Percentiles rank a stretch among this genome's conserved stretches.
Evolutionary conservation across 345 rosid species (phyloP).

Genomic region (Toxicodendron radicans): DNA sequence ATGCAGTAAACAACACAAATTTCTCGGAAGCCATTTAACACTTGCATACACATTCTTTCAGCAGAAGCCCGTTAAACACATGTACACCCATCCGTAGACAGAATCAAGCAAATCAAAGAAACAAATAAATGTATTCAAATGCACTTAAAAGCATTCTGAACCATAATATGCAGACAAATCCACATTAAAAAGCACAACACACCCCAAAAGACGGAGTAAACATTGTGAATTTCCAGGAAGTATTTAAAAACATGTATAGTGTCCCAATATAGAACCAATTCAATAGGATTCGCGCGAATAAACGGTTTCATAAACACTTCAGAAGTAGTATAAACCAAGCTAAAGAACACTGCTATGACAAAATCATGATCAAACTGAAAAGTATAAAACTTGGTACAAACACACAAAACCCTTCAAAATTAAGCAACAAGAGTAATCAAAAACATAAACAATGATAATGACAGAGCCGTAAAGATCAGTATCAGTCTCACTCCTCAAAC

Average conservation of each 20-base stretch:
- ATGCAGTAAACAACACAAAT: background rate
- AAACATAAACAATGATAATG: slow-evolving; percentile 9
- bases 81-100: background rate
- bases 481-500: slow-evolving; percentile 10
- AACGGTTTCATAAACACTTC: background rate
- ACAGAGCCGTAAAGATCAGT: slow-evolving; percentile 19
- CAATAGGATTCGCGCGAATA: background rate
- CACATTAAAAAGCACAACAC: background rate
- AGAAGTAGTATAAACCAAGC: background rate
- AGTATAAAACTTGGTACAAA: slow-evolving; percentile 7
- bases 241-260: background rate
- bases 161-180: background rate
- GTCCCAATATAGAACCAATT: background rate
- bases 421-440: slow-evolving; percentile 3
- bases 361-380: slow-evolving; percentile 15
- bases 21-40: slow-evolving; percentile 11
- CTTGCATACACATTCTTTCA: background rate
- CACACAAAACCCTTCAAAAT: slow-evolving; percentile 11
- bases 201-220: background rate
- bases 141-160: slow-evolving; percentile 1
- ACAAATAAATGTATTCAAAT: background rate
- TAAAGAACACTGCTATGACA: background rate
- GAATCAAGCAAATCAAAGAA: slow-evolving; percentile 11
- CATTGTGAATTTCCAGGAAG: background rate
- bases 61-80: slow-evolving; percentile 7